Conservation (phyloP, 371 early-diverging fungal species). For the Synchytrium microbalum region DNA sequence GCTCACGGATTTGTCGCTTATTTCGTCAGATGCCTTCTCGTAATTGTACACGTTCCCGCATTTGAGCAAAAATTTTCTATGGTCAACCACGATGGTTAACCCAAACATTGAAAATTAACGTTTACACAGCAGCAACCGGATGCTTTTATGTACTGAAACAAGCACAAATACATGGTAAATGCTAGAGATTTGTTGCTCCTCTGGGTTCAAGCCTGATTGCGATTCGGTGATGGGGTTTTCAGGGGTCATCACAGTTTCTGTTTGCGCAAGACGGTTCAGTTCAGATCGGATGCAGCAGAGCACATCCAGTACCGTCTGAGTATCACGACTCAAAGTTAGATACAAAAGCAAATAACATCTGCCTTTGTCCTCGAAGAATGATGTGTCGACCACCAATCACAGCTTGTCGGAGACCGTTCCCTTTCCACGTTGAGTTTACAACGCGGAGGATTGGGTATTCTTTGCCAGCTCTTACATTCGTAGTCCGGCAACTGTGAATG, state of each 20-base stretch:
- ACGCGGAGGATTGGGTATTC: constrained; percentile 61
- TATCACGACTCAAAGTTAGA: constrained; percentile 43
- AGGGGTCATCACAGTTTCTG: constrained; percentile 51
- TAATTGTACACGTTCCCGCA: too few relatives aligned
- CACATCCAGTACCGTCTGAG: constrained; percentile 83
- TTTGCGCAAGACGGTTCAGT: constrained; percentile 84
- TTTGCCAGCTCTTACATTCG: constrained; percentile 61
- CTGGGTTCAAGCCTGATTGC: too few relatives aligned
- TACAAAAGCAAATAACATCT: background rate
- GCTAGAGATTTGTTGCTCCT: too few relatives aligned
- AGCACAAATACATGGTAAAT: too few relatives aligned
- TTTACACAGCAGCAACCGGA: too few relatives aligned
- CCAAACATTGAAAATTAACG: too few relatives aligned
- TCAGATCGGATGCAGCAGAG: constrained; percentile 81
- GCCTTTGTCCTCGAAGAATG: constrained; percentile 1
- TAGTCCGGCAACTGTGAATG: constrained; percentile 51
- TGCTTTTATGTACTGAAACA: too few relatives aligned
- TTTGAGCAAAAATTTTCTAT: too few relatives aligned
- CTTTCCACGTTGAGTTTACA: constrained; percentile 71
- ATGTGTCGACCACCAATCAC: background rate
- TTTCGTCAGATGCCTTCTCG: too few relatives aligned
- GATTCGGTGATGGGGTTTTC: too few relatives aligned
- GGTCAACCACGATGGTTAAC: too few relatives aligned
- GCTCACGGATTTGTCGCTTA: too few relatives aligned
- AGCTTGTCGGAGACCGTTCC: constrained; percentile 15